Evolutionary conservation across 2,329 filamentous ascomycete species (phyloP).

Genomic region (Microsporum audouinii): DNA sequence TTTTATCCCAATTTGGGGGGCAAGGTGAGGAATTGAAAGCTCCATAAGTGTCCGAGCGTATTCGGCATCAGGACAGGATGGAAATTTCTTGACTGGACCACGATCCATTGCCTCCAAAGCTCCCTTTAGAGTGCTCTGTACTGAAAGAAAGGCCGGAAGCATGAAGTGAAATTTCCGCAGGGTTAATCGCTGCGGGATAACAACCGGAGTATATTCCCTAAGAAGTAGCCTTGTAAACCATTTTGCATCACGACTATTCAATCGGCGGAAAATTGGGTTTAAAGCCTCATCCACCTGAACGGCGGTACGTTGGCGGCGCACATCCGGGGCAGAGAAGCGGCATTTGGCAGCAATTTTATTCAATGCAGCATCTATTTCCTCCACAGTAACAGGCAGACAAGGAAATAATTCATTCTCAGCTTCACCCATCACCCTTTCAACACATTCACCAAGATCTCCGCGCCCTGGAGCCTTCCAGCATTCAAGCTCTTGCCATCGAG

Average conservation of each 20-base stretch:
- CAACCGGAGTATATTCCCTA: conserved; percentile 60
- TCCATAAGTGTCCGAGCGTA: conserved; percentile 21
- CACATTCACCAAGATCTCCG: conserved; percentile 59
- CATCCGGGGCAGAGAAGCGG: conserved; percentile 56
- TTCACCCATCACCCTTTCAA: conserved; percentile 51
- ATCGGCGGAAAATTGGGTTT: conserved; percentile 45
- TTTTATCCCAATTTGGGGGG: conserved; percentile 50
- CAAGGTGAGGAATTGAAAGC: conserved; percentile 35
- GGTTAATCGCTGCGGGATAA: conserved; percentile 47
- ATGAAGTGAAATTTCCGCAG: conserved; percentile 55
- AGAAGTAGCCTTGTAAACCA: conserved; percentile 76
- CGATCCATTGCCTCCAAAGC: conserved; percentile 45
- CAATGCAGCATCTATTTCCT: conserved; percentile 59
- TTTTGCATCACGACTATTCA: conserved; percentile 62
- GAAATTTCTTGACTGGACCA: conserved; percentile 26
- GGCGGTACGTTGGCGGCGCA: conserved; percentile 36
- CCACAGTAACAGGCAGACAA: conserved; percentile 47
- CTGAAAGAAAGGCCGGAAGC: conserved; percentile 56
- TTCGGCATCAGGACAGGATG: conserved; percentile 25
- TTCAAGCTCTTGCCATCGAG: conserved; percentile 50
- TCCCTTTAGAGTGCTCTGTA: conserved; percentile 56
- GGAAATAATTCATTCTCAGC: conserved; percentile 40
- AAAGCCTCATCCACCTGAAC: conserved; percentile 40
- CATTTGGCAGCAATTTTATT: conserved; percentile 56
- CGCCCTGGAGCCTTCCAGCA: conserved; percentile 50